Evolutionary conservation across 257 asterid genomes (phyloP).

Genomic region (Penstemon barbatus): DNA sequence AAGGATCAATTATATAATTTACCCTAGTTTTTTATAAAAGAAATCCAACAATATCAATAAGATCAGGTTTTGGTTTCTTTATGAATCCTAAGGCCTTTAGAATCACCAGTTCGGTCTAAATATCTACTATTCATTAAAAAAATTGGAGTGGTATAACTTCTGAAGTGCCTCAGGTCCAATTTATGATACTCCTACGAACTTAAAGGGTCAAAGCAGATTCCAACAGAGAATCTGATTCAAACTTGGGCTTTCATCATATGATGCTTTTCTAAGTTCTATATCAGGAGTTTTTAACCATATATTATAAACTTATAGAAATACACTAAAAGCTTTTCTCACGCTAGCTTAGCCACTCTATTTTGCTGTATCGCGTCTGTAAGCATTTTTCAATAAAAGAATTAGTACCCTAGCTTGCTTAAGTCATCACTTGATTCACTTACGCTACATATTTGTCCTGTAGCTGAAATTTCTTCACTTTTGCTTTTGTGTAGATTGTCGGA

Average conservation of each 20-base stretch:
- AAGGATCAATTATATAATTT: constrained; percentile 13
- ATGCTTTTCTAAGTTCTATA: constrained; percentile 2
- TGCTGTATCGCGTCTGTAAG: not conserved
- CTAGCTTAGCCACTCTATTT: not conserved
- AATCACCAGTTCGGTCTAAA: not conserved
- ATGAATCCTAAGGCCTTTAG: constrained; percentile 12
- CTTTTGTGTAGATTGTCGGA: constrained; percentile 69
- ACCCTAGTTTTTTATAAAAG: constrained; percentile 12
- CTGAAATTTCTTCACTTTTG: constrained; percentile 21
- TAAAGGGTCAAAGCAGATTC: not conserved
- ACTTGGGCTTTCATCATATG: not conserved
- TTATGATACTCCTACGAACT: constrained; percentile 18
- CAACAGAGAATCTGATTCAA: not conserved
- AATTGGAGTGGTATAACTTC: not conserved
- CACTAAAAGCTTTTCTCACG: not conserved
- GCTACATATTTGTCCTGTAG: constrained; percentile 9
- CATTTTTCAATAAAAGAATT: not conserved
- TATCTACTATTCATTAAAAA: not conserved
- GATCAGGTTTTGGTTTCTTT: constrained; percentile 6
- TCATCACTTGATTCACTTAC: constrained; percentile 17
- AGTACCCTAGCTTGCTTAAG: constrained; percentile 13
- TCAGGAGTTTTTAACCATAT: not conserved
- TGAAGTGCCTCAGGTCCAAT: constrained; percentile 7
- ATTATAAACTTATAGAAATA: not conserved
- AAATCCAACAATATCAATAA: constrained; percentile 5